These are phyloP conservation scores for Solanum medicagineum DNA, from an alignment of 257 asterid species.

Conservation along the genomic window DNA sequence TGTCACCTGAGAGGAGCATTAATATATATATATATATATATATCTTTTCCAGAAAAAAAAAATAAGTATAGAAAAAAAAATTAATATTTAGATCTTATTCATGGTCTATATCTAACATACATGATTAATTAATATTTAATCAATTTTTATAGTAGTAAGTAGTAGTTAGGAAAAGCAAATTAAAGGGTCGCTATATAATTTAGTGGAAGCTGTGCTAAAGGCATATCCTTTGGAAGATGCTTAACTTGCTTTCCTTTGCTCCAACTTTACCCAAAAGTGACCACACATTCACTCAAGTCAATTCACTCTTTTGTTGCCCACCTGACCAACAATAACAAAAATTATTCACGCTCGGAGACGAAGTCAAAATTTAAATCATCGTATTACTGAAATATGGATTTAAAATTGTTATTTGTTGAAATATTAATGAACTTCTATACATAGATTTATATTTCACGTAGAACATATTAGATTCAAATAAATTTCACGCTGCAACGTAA, in stretches of 20 bases:
- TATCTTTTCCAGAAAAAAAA: too few species aligned
- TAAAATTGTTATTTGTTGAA: accelerated
- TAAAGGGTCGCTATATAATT: neutral
- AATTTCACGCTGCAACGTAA: neutral
- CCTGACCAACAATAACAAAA: conserved; percentile 4
- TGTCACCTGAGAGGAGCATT: conserved; percentile 3
- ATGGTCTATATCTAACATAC: neutral
- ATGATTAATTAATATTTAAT: neutral
- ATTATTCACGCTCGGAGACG: accelerated
- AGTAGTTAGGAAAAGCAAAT: neutral
- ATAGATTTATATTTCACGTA: neutral
- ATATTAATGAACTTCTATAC: neutral
- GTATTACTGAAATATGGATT: neutral
- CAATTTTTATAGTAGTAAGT: neutral
- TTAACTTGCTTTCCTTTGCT: conserved; percentile 6
- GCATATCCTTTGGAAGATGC: conserved; percentile 48
- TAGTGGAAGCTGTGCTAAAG: conserved; percentile 2
- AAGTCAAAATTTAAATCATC: neutral
- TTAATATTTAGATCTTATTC: neutral
- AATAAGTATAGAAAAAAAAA: neutral
- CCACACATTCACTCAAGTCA: conserved; percentile 21
- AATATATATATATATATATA: neutral
- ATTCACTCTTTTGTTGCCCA: conserved; percentile 23
- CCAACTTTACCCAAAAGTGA: conserved; percentile 27
- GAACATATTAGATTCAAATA: neutral